A percentile compares a stretch with the other conserved stretches of the same genome.
Conservation (phyloP, 192 early-diverging fungal species). For the Geranomyces michiganensis region DNA sequence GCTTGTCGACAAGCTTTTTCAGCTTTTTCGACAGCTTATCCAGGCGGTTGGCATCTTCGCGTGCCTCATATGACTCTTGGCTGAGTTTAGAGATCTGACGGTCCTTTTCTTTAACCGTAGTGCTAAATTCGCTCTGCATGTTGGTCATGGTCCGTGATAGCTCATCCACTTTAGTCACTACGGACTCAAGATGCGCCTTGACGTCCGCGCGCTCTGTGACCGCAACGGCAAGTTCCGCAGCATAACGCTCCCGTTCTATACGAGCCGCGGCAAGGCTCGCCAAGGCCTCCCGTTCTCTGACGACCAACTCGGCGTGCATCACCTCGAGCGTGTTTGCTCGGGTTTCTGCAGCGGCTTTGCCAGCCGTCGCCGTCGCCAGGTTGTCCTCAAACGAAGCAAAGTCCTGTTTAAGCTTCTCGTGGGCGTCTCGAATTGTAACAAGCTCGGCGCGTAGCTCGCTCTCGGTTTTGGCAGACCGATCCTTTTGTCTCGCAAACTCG, state of each 20-base stretch:
- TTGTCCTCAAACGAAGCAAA: constrained; percentile 7
- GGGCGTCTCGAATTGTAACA: constrained; percentile 21
- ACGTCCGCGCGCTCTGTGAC: constrained; percentile 30
- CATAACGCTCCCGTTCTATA: constrained; percentile 28
- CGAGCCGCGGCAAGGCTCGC: constrained; percentile 4
- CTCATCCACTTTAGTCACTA: constrained; percentile 43
- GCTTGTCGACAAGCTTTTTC: constrained; percentile 35
- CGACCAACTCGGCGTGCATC: constrained; percentile 27
- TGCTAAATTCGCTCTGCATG: constrained; percentile 35
- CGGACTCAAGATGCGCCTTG: constrained; percentile 48
- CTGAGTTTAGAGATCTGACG: constrained; percentile 38
- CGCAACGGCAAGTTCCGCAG: constrained; percentile 21
- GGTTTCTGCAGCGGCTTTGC: constrained; percentile 2
- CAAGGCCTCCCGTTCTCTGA: constrained; percentile 6
- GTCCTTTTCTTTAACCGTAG: constrained; percentile 43
- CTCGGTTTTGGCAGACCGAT: constrained; percentile 29
- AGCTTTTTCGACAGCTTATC: constrained; percentile 36
- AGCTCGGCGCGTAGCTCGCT: constrained; percentile 28
- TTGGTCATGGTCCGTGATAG: constrained; percentile 43
- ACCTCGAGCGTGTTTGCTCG: constrained; percentile 25
- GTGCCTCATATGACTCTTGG: constrained; percentile 36
- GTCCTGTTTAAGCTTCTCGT: constrained; percentile 30
- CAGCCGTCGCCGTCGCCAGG: neutral
- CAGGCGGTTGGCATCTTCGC: constrained; percentile 37
- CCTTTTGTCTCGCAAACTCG: constrained; percentile 36